Evolutionary conservation across 805 yeast genomes (phyloP).

Genomic region (Phaffomyces antillensis): DNA sequence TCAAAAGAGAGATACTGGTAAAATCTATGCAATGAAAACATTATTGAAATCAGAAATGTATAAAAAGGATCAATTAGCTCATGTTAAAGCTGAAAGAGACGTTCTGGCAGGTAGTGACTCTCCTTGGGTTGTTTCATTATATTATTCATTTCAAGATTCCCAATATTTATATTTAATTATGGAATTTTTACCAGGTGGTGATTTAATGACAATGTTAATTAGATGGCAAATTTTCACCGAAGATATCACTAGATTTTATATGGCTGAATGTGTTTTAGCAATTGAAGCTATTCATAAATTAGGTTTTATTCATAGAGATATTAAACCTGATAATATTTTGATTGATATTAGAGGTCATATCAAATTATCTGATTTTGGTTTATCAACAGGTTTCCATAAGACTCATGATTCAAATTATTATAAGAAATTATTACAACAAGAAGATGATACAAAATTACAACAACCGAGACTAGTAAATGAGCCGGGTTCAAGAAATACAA

Average conservation of each 20-base stretch:
- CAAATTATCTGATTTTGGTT: constrained; percentile 90
- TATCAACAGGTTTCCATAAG: constrained; percentile 94
- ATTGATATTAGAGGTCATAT: constrained; percentile 86
- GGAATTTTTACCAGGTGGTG: constrained; percentile 99
- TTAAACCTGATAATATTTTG: constrained; percentile 92
- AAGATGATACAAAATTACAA: constrained; percentile 42
- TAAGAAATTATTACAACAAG: constrained; percentile 55
- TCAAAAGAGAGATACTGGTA: constrained; percentile 87
- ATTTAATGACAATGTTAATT: constrained; percentile 86
- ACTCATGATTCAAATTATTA: constrained; percentile 89
- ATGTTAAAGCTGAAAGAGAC: constrained; percentile 94
- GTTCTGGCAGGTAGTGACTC: constrained; percentile 90
- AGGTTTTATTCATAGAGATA: constrained; percentile 95
- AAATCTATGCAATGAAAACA: constrained; percentile 91
- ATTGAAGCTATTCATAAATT: constrained; percentile 90
- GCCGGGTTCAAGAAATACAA: constrained; percentile 54
- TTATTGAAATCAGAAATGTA: constrained; percentile 78
- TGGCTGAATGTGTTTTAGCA: constrained; percentile 94
- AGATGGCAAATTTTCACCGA: constrained; percentile 92
- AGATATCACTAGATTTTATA: constrained; percentile 91
- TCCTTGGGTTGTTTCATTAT: constrained; percentile 91
- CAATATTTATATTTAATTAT: constrained; percentile 89
- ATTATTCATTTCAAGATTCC: constrained; percentile 92
- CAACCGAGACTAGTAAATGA: constrained; percentile 29
- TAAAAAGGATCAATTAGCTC: constrained; percentile 90